Evolutionary conservation across 768 basidiomycete species (phyloP).

Genomic region (Coprinopsis marcescibilis): DNA sequence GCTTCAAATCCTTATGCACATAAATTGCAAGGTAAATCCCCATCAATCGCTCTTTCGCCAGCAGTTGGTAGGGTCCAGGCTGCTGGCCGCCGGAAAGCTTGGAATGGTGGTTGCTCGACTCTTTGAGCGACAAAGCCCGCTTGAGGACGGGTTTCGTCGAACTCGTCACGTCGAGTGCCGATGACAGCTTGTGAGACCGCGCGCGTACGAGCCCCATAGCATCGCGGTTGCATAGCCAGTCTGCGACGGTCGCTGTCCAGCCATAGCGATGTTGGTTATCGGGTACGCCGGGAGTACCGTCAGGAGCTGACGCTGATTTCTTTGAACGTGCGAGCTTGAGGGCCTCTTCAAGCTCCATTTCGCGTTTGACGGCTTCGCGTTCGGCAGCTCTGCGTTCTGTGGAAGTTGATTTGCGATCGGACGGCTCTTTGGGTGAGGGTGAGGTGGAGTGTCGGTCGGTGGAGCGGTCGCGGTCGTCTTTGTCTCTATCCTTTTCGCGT

Average conservation of each 20-base stretch:
- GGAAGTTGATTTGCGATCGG: neutral
- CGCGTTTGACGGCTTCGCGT: neutral
- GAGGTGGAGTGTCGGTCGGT: constrained; percentile 6
- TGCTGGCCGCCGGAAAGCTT: constrained; percentile 30
- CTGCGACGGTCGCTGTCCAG: constrained; percentile 74
- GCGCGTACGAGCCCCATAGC: constrained; percentile 22
- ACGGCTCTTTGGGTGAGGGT: neutral
- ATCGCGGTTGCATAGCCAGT: constrained; percentile 55
- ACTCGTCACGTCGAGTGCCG: constrained; percentile 18
- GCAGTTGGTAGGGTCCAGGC: constrained; percentile 75
- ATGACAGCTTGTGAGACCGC: constrained; percentile 19
- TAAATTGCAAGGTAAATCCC: constrained; percentile 78
- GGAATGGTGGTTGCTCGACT: neutral
- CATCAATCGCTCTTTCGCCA: constrained; percentile 89
- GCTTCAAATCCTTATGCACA: constrained; percentile 63
- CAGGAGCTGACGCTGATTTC: neutral
- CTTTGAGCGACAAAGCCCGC: constrained; percentile 25
- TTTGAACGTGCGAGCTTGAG: neutral
- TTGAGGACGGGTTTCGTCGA: constrained; percentile 37
- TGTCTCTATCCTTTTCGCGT: constrained; percentile 18
- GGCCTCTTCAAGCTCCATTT: neutral
- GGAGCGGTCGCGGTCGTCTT: constrained; percentile 15
- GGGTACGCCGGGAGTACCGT: constrained; percentile 21
- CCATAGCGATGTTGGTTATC: no score
- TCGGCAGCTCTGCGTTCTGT: neutral